Evolutionary conservation across 176 grass and related monocot genomes (phyloP), one percentile per base, ranked within the genome.

Genomic region (Typha latifolia): DNA sequence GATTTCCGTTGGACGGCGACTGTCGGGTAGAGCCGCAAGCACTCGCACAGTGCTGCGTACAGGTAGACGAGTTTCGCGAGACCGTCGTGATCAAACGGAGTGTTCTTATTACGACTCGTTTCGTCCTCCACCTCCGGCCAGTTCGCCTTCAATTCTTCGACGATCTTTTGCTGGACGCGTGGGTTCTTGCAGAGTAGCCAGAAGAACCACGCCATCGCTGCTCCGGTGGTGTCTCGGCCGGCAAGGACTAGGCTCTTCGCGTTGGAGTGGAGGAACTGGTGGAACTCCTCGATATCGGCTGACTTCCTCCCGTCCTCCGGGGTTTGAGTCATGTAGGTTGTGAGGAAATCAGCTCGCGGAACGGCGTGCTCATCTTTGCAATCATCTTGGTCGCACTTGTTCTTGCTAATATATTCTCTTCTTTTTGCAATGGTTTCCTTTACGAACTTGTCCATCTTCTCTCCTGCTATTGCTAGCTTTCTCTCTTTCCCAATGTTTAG

Each of bases 171-270:
- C 76, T 96, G 76, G 0, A 80, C 84, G 32, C 67, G 32, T 0
- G 84, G 87, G 81, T 96, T 85, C 20, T 67, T 76, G 51, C 79
- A 21, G 51, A 96, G 77, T 13, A 96, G 72, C 63, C 77, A 96
- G 81, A 96, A 96, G 81, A 96, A 85, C 91, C 91, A 96, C 0
- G 91, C 85, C 23, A 90, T n/a, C 0, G 84, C 76, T 5, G 87
- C 75, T 56, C 84, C 81, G 11, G 84, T 87, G 14, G 81, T 84
- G 81, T 90, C 87, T 0, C 87, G 79, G 74, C 91, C 91, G 3
- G 91, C 91, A 20, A 96, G 69, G 79, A 96, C 87, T 26, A 96
- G 29, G 79, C 82, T 85, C 6, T 90, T 64, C 34, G 84, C 76
- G n/a, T 80, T 90, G 81, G 90, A 87, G 14, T 80, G 84, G 16